phyloP scores from a whole-genome alignment of 2,329 filamentous ascomycete species.

The Bipolaris oryzae region DNA sequence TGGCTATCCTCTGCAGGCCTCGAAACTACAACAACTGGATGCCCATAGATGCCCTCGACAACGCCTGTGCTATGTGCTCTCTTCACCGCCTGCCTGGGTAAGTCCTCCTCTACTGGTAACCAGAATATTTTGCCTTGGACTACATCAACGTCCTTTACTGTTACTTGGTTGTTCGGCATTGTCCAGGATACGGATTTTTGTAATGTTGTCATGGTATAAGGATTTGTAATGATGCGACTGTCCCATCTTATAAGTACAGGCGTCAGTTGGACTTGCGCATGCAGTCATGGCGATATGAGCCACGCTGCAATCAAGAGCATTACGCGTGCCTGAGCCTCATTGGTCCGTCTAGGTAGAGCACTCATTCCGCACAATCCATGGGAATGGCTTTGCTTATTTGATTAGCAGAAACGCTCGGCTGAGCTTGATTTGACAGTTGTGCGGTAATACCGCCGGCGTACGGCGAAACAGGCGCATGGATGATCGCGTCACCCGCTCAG shows the following conservation, averaged over 20 bases:
- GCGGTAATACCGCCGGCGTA: background rate
- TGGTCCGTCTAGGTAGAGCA: background rate
- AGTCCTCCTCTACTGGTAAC: slow-evolving; percentile 38
- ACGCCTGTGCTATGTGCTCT: slow-evolving; percentile 40
- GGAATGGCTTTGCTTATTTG: background rate
- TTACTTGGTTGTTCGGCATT: slow-evolving; percentile 22
- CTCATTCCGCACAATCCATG: background rate
- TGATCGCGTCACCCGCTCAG: slow-evolving; percentile 7
- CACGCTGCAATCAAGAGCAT: background rate
- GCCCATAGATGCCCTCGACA: slow-evolving; percentile 42
- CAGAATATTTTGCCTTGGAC: slow-evolving; percentile 40
- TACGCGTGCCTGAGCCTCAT: slow-evolving; percentile 5
- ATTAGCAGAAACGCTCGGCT: background rate
- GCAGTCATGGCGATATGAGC: background rate
- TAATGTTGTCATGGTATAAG: background rate
- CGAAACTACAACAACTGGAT: slow-evolving; percentile 44
- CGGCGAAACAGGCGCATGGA: slow-evolving; percentile 1
- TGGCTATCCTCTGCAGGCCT: slow-evolving; percentile 33
- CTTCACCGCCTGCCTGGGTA: slow-evolving; percentile 34
- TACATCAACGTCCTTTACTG: slow-evolving; percentile 22
- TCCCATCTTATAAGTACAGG: background rate
- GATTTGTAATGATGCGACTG: background rate
- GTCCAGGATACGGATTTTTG: background rate
- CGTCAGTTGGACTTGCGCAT: background rate
- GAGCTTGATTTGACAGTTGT: background rate